Conservation (phyloP, 805 yeast species). For the Wickerhamomyces bovis region DNA sequence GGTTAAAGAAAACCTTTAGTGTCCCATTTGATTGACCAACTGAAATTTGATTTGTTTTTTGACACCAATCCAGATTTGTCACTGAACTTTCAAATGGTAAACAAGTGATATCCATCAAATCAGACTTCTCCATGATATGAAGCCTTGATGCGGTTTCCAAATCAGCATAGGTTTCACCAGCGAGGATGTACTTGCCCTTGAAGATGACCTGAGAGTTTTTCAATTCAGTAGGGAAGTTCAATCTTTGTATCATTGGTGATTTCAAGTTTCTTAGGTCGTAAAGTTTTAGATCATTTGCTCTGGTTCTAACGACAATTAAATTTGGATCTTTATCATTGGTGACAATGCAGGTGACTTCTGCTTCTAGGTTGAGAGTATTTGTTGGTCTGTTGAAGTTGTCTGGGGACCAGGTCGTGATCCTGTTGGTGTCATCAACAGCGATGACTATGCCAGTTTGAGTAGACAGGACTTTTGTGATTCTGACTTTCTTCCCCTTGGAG, state of each 20-base stretch:
- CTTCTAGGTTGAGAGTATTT: neutral
- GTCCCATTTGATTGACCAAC: slow-evolving; percentile 15
- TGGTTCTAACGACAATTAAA: slow-evolving; percentile 5
- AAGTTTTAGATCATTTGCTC: slow-evolving; percentile 9
- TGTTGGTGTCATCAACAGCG: slow-evolving; percentile 8
- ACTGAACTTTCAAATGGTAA: slow-evolving; percentile 4
- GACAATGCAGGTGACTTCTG: neutral
- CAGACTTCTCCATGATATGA: slow-evolving; percentile 18
- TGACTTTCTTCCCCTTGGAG: slow-evolving; percentile 12
- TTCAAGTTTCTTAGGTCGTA: slow-evolving; percentile 19
- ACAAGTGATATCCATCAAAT: slow-evolving; percentile 10
- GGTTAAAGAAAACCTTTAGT: slow-evolving; percentile 15
- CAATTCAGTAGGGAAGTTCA: slow-evolving; percentile 6
- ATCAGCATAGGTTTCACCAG: neutral
- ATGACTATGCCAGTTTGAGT: slow-evolving; percentile 4
- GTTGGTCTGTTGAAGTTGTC: slow-evolving; percentile 9
- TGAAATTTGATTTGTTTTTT: slow-evolving; percentile 19
- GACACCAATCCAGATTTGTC: slow-evolving; percentile 20
- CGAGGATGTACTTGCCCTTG: slow-evolving; percentile 1
- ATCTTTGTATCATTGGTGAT: slow-evolving; percentile 14
- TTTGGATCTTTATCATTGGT: neutral
- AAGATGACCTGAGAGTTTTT: neutral
- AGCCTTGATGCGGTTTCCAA: neutral
- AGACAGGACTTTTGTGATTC: slow-evolving; percentile 5
- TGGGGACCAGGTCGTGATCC: slow-evolving; percentile 14